Percentiles rank a stretch among this genome's conserved stretches.
Evolutionary conservation across 2,329 filamentous ascomycete species (phyloP).

Genomic region (Didymella sp.): DNA sequence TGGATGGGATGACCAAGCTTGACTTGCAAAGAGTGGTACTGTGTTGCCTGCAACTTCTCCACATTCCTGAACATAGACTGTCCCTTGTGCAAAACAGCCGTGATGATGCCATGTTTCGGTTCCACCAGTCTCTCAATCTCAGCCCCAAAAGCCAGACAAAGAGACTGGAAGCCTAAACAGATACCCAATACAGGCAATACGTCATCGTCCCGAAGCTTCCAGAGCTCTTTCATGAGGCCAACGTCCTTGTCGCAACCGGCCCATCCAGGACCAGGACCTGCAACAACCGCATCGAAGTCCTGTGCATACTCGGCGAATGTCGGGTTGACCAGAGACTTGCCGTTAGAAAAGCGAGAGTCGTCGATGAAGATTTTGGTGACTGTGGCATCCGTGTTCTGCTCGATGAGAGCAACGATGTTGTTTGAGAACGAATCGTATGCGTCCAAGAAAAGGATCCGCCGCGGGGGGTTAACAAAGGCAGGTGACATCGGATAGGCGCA

Average conservation of each 20-base stretch:
- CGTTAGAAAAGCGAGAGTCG: slow-evolving; percentile 39
- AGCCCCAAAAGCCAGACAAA: slow-evolving; percentile 73
- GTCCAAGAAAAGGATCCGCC: slow-evolving; percentile 83
- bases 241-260: slow-evolving; percentile 76
- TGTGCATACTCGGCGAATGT: slow-evolving; percentile 57
- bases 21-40: slow-evolving; percentile 73
- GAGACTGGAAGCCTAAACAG: slow-evolving; percentile 86
- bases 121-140: slow-evolving; percentile 70
- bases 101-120: slow-evolving; percentile 83
- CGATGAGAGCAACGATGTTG: slow-evolving; percentile 86
- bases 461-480: slow-evolving; percentile 32
- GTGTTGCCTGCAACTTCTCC: slow-evolving; percentile 69
- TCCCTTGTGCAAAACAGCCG: slow-evolving; percentile 66
- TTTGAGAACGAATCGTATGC: slow-evolving; percentile 97
- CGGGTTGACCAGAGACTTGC: slow-evolving; percentile 20
- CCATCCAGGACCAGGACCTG: slow-evolving; percentile 88
- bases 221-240: slow-evolving; percentile 80
- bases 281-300: slow-evolving; percentile 82
- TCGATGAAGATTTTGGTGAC: slow-evolving; percentile 77
- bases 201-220: slow-evolving; percentile 67
- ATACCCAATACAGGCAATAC: slow-evolving; percentile 83
- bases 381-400: slow-evolving; percentile 70
- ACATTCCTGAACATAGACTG: slow-evolving; percentile 71
- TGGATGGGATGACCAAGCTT: slow-evolving; percentile 48
- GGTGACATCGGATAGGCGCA: slow-evolving; percentile 36